Conservation (phyloP, 768 basidiomycete species). For the Cystofilobasidium macerans region DNA sequence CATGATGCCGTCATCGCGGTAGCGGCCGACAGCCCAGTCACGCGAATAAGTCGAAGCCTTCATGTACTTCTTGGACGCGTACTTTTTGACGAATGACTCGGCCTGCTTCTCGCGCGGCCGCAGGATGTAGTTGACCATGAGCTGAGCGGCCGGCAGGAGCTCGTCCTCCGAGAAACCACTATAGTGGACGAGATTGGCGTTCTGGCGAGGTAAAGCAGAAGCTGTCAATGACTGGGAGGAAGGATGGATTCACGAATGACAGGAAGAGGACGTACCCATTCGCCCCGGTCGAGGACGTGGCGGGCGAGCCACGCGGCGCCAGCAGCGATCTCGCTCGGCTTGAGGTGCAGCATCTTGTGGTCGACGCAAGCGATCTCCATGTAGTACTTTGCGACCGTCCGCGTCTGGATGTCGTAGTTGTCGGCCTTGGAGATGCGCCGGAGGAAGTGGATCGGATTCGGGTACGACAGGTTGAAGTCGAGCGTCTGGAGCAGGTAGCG, state of each 20-base stretch:
- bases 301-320: slow-evolving; percentile 78
- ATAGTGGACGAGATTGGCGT: slow-evolving; percentile 74
- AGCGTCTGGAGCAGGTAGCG: slow-evolving; percentile 74
- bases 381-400: slow-evolving; percentile 83
- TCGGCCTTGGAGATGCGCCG: slow-evolving; percentile 87
- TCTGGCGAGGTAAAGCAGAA: slow-evolving; percentile 43
- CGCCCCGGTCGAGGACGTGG: slow-evolving; percentile 60
- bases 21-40: slow-evolving; percentile 63
- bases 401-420: slow-evolving; percentile 69
- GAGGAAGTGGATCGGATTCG: slow-evolving; percentile 81
- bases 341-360: slow-evolving; percentile 58
- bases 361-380: slow-evolving; percentile 77
- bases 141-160: slow-evolving; percentile 64
- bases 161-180: slow-evolving; percentile 71
- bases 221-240: too few relatives aligned
- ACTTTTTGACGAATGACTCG: slow-evolving; percentile 77
- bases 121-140: slow-evolving; percentile 80
- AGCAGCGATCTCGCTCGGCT: slow-evolving; percentile 71
- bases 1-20: slow-evolving; percentile 19
- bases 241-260: background rate
- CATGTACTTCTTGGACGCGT: slow-evolving; percentile 61
- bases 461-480: slow-evolving; percentile 73
- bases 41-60: slow-evolving; percentile 79
- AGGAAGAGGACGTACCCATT: slow-evolving; percentile 51
- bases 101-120: slow-evolving; percentile 45